Percentiles rank a stretch among this genome's conserved stretches.
Evolutionary conservation across 202 grass and related monocot genomes (phyloP).

Genomic region (Zizania palustris): DNA sequence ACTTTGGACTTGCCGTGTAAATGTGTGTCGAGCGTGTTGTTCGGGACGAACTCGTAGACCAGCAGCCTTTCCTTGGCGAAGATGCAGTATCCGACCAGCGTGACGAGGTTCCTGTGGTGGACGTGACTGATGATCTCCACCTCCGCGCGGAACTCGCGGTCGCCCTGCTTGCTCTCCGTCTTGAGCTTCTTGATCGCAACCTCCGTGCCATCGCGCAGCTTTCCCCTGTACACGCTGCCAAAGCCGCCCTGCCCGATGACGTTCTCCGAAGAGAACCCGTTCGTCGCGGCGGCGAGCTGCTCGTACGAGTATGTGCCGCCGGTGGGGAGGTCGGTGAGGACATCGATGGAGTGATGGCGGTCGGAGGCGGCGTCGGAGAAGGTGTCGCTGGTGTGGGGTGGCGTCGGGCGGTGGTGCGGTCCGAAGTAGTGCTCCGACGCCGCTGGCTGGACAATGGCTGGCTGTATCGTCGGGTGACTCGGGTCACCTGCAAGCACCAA

Average conservation of each 20-base stretch:
- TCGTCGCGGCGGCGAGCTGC: slow-evolving; percentile 47
- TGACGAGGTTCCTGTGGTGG: slow-evolving; percentile 68
- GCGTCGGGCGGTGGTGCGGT: slow-evolving; percentile 31
- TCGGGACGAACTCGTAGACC: slow-evolving; percentile 57
- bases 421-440: slow-evolving; percentile 24
- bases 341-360: slow-evolving; percentile 12
- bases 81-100: slow-evolving; percentile 52
- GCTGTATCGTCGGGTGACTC: not conserved
- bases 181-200: slow-evolving; percentile 57
- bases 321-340: slow-evolving; percentile 29
- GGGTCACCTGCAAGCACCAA: slow-evolving; percentile 10
- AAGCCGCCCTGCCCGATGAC: slow-evolving; percentile 60
- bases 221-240: slow-evolving; percentile 55
- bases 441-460: slow-evolving; percentile 12
- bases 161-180: slow-evolving; percentile 54
- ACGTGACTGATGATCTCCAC: slow-evolving; percentile 65
- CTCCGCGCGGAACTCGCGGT: slow-evolving; percentile 66
- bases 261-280: slow-evolving; percentile 47
- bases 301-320: slow-evolving; percentile 43
- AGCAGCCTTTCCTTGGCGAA: slow-evolving; percentile 50
- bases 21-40: slow-evolving; percentile 56
- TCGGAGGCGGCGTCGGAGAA: slow-evolving; percentile 27
- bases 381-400: slow-evolving; percentile 33
- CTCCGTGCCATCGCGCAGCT: slow-evolving; percentile 47
- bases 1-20: slow-evolving; percentile 42